These are phyloP conservation scores for Stramenopiles sp. DNA, from an alignment of 352 stramenopile species.

Conservation along the genomic window DNA sequence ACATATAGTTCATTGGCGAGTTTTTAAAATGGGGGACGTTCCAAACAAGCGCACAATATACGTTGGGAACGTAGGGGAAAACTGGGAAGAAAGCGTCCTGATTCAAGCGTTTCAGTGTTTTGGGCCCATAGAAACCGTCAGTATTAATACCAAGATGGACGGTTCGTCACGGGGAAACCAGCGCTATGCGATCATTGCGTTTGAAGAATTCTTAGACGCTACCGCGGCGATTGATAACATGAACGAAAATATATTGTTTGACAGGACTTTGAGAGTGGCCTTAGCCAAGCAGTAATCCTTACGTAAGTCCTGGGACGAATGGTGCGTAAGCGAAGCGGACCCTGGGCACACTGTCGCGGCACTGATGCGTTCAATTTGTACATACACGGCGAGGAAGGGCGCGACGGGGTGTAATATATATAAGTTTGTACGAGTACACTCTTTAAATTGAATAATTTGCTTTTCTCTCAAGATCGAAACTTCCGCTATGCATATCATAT, in stretches of 20 bases:
- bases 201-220: neutral
- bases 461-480: too few relatives aligned
- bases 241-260: neutral
- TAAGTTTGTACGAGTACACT: neutral
- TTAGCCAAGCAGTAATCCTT: neutral
- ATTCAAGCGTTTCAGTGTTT: neutral
- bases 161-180: too few relatives aligned
- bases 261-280: neutral
- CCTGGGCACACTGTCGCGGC: neutral
- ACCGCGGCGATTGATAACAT: neutral
- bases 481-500: too few relatives aligned
- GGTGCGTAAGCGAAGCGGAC: neutral
- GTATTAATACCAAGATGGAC: neutral
- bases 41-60: neutral
- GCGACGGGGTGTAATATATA: neutral
- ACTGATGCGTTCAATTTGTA: neutral
- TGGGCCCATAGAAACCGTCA: neutral
- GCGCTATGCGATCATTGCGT: neutral
- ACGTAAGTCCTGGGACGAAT: neutral
- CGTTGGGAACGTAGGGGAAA: neutral
- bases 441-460: neutral
- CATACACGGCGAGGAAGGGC: neutral
- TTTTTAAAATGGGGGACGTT: too few relatives aligned
- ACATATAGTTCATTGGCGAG: too few relatives aligned
- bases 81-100: neutral